A percentile compares a stretch with the other conserved stretches of the same genome.
Evolutionary conservation across 805 yeast genomes (phyloP).

Genomic region (Millerozyma miso): DNA sequence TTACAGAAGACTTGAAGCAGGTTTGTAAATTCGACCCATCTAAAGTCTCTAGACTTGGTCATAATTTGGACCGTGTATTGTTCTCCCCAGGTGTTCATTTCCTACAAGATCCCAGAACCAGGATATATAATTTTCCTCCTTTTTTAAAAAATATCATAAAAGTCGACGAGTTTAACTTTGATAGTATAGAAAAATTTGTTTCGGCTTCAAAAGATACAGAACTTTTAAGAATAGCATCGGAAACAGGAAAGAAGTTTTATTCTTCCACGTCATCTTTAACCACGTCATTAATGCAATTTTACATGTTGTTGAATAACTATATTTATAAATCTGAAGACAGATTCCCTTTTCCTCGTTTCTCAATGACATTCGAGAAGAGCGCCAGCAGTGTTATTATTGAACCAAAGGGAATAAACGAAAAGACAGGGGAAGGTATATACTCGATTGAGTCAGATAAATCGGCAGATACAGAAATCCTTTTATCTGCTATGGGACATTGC

Average conservation of each 20-base stretch:
- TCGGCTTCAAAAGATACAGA: slow-evolving; percentile 63
- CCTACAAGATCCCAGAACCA: slow-evolving; percentile 72
- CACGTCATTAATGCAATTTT: slow-evolving; percentile 66
- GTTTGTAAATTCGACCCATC: slow-evolving; percentile 14
- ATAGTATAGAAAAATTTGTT: slow-evolving; percentile 51
- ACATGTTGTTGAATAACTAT: slow-evolving; percentile 55
- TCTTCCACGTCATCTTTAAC: slow-evolving; percentile 93
- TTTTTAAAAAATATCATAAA: slow-evolving; percentile 55
- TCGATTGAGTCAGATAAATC: slow-evolving; percentile 73
- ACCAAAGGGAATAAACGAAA: slow-evolving; percentile 33
- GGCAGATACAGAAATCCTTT: slow-evolving; percentile 58
- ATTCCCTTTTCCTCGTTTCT: slow-evolving; percentile 39
- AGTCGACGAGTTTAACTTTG: slow-evolving; percentile 63
- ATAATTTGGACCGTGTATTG: slow-evolving; percentile 64
- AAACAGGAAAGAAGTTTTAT: slow-evolving; percentile 39
- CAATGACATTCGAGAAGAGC: slow-evolving; percentile 42
- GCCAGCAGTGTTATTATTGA: slow-evolving; percentile 48
- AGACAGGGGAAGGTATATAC: slow-evolving; percentile 32
- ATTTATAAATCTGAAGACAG: slow-evolving; percentile 15
- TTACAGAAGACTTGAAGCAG: slow-evolving; percentile 8
- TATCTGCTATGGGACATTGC: slow-evolving; percentile 73
- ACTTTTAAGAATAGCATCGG: slow-evolving; percentile 46
- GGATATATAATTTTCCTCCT: slow-evolving; percentile 65
- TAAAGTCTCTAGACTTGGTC: slow-evolving; percentile 55
- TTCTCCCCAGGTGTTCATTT: slow-evolving; percentile 81